Percentiles rank a stretch among this genome's conserved stretches.
Conservation (phyloP, 768 basidiomycete genomes). For the Lentinula lateritia region DNA sequence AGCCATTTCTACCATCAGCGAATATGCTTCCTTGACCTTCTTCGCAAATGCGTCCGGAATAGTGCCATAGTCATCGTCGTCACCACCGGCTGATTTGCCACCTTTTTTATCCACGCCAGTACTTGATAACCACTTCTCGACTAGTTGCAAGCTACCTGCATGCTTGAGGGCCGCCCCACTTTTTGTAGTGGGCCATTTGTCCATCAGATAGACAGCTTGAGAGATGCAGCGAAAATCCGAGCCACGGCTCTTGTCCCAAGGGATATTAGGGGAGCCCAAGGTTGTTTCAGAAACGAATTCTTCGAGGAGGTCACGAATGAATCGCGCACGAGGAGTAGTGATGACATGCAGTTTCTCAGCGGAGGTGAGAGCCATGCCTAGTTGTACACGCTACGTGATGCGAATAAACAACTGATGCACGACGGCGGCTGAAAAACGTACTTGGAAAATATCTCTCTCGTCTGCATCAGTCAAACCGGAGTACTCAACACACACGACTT, state of each 20-base stretch:
- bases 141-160: slow-evolving; percentile 1
- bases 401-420: not conserved
- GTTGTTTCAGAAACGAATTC: slow-evolving; percentile 37
- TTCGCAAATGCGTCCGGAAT: not conserved
- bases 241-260: slow-evolving; percentile 36
- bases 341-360: slow-evolving; percentile 68
- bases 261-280: slow-evolving; percentile 16
- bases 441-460: slow-evolving; percentile 75
- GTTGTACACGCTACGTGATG: slow-evolving; percentile 56
- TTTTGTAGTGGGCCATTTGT: slow-evolving; percentile 18
- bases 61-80: not conserved
- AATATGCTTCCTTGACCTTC: slow-evolving; percentile 4
- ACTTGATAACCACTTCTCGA: slow-evolving; percentile 2
- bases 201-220: slow-evolving; percentile 46
- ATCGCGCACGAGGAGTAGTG: slow-evolving; percentile 47
- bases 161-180: not conserved
- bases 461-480: slow-evolving; percentile 47
- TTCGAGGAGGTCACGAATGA: slow-evolving; percentile 51
- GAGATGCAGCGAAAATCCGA: slow-evolving; percentile 56
- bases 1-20: not conserved
- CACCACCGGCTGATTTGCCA: not conserved
- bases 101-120: not conserved
- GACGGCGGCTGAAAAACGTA: slow-evolving; percentile 19
- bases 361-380: slow-evolving; percentile 54
- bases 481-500: slow-evolving; percentile 77